Evolutionary conservation across 2,329 filamentous ascomycete genomes (phyloP), one percentile per base, ranked within the genome.

Genomic region (Ilyonectria sp.): DNA sequence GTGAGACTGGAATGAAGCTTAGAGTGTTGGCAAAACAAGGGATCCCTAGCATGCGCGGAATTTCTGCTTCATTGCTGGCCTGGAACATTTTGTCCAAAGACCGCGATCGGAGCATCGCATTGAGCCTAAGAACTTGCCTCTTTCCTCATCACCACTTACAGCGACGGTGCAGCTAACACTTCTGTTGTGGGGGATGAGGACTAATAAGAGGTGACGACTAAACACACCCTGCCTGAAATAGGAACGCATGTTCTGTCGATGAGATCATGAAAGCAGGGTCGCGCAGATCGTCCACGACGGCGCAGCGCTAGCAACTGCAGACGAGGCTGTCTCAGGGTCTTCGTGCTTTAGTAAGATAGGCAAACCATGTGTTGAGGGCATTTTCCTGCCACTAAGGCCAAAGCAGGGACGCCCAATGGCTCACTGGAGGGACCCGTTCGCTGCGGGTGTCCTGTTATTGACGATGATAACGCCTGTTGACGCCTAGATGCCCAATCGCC

Each of bases 201-300:
- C 31, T 33, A 33, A 35, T n/a, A 31, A 54, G 37, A 35, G 43
- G 21, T 37, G 60, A 43, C 17, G 15, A 10, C 49, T 11, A 52
- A 53, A 37, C 50, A 53, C 3, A 31, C 60, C 52, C 60, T 62
- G 37, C 44, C 59, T 49, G 31, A 53, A 59, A 54, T 54, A 58
- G 37, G 49, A 46, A 63, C 56, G 19, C 57, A 59, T 59, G 26
- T 35, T n/a, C 31, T 19, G 17, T 33, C 46, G 37, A 43, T 44
- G 44, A 63, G 26, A 33, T 33, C 31, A 11, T 33, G 31, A 52
- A 56, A 52, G 56, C 44, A 56, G 50, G 56, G 56, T 55, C 62
- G 47, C 60, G 62, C 62, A 54, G 57, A 65, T 65, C 57, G 62
- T 52, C n/a, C 26, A 29, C 23, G 21, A 21, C 43, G 61, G 54